phyloP scores from a whole-genome alignment of 495 filamentous ascomycete species.

The Hyaloscypha hepaticicola region DNA sequence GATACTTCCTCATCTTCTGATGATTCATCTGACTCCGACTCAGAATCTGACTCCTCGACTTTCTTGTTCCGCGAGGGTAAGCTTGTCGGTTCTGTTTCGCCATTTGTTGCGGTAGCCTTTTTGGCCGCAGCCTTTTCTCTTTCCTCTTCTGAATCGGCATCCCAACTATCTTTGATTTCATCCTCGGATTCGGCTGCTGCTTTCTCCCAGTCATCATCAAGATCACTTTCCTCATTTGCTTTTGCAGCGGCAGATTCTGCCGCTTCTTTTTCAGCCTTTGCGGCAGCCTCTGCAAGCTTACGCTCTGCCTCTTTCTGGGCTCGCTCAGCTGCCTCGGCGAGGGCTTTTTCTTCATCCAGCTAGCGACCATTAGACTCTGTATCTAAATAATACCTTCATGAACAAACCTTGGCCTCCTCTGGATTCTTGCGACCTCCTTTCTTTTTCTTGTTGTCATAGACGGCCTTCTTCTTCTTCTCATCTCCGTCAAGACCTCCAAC shows the following conservation, averaged over 20 bases:
- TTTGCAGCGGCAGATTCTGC: conserved; percentile 56
- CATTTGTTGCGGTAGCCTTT: conserved; percentile 31
- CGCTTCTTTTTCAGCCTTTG: conserved; percentile 56
- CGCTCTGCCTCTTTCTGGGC: conserved; percentile 63
- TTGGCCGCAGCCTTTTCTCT: conserved; percentile 46
- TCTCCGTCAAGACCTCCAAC: conserved; percentile 70
- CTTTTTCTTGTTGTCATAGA: conserved; percentile 64
- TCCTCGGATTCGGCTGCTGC: conserved; percentile 71
- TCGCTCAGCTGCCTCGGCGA: conserved; percentile 71
- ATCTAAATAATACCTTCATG: conserved; percentile 2
- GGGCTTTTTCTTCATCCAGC: conserved; percentile 65
- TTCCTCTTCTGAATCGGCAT: conserved; percentile 82
- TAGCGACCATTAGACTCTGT: conserved; percentile 33
- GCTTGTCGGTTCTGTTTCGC: conserved; percentile 30
- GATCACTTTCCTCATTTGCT: conserved; percentile 56
- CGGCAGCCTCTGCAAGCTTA: conserved; percentile 58
- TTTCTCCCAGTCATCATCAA: conserved; percentile 90
- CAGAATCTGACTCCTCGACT: conserved; percentile 24
- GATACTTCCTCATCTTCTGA: conserved; percentile 70
- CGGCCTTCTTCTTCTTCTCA: conserved; percentile 65
- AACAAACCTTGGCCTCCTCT: conserved; percentile 53
- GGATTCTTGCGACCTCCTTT: conserved; percentile 68
- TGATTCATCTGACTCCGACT: conserved; percentile 53
- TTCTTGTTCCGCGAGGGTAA: conserved; percentile 41
- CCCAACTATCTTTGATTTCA: conserved; percentile 92